A percentile compares a stretch with the other conserved stretches of the same genome.
Conservation (phyloP, 1,284 basidiomycete genomes). For the Peniophora sp. region DNA sequence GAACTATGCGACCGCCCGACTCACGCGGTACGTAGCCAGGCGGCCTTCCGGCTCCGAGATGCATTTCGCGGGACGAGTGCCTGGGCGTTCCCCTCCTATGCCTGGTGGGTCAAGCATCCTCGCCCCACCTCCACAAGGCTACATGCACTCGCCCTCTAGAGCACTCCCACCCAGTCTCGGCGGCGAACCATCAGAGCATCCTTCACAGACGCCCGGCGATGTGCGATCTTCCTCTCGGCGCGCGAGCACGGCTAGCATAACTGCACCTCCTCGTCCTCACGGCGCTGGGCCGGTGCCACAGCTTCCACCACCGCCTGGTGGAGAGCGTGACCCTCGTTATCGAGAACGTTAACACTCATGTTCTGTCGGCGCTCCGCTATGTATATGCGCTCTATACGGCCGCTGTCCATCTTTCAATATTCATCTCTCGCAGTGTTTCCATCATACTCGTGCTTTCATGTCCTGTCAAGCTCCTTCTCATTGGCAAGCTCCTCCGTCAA, state of each 20-base stretch:
- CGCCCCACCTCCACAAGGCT: constrained; percentile 6
- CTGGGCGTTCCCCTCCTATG: constrained; percentile 33
- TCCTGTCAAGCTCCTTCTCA: too few relatives aligned
- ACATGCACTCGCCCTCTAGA: not conserved
- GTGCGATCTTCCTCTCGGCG: not conserved
- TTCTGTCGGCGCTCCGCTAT: too few relatives aligned
- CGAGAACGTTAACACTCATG: too few relatives aligned
- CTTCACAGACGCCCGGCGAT: not conserved
- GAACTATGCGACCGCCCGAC: constrained; percentile 24
- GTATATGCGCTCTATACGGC: too few relatives aligned
- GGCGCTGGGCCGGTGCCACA: too few relatives aligned
- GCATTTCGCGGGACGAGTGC: constrained; percentile 39
- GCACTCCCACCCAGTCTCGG: constrained; percentile 4
- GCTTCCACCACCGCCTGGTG: too few relatives aligned
- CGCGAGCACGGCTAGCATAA: not conserved
- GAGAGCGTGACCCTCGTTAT: too few relatives aligned
- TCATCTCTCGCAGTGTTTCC: too few relatives aligned
- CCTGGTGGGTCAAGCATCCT: constrained; percentile 18
- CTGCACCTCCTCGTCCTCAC: not conserved
- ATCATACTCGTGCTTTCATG: too few relatives aligned
- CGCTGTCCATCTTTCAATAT: too few relatives aligned
- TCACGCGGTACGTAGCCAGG: constrained; percentile 32
- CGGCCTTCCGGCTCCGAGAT: constrained; percentile 47
- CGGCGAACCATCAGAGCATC: not conserved
- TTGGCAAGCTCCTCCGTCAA: too few relatives aligned